Evolutionary conservation across 139 green algal species (phyloP).

Genomic region (Chlamydomonas incerta): DNA sequence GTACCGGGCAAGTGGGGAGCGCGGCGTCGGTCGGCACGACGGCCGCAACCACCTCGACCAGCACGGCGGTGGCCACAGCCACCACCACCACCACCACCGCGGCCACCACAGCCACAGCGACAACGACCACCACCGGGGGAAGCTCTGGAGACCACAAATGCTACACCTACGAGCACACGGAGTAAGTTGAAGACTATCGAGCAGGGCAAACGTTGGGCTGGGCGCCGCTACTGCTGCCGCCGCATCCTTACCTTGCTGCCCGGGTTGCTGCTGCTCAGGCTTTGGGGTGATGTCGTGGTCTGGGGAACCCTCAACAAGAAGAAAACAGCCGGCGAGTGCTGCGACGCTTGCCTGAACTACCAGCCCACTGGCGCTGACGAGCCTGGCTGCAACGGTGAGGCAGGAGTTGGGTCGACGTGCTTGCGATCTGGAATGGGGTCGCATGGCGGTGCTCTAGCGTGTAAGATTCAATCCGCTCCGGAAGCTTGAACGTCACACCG

Average conservation of each 20-base stretch:
- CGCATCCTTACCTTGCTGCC: too few species aligned
- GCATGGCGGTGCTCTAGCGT: too few species aligned
- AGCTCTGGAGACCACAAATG: slow-evolving; percentile 36
- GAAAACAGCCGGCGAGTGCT: slow-evolving; percentile 71
- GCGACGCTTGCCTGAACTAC: slow-evolving; percentile 61
- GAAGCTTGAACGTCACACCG: not conserved
- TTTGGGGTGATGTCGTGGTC: slow-evolving; percentile 84
- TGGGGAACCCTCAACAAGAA: slow-evolving; percentile 69
- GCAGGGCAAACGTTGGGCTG: not conserved
- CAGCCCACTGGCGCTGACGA: slow-evolving; percentile 58
- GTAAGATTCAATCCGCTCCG: too few species aligned
- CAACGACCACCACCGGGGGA: not conserved
- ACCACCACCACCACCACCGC: not conserved
- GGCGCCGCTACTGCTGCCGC: too few species aligned
- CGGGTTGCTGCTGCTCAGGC: slow-evolving; percentile 58
- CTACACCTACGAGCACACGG: slow-evolving; percentile 55
- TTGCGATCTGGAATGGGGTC: too few species aligned
- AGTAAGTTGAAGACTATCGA: slow-evolving; percentile 57
- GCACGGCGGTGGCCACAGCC: not conserved
- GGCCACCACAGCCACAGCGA: not conserved
- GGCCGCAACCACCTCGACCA: not conserved
- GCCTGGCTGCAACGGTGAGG: slow-evolving; percentile 78
- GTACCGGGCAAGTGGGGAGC: not conserved
- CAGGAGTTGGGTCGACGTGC: not conserved
- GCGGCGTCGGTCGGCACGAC: not conserved